Percentiles rank a stretch among this genome's conserved stretches.
Evolutionary conservation across 2,329 filamentous ascomycete species (phyloP).

Genomic region (Alternaria sp.): DNA sequence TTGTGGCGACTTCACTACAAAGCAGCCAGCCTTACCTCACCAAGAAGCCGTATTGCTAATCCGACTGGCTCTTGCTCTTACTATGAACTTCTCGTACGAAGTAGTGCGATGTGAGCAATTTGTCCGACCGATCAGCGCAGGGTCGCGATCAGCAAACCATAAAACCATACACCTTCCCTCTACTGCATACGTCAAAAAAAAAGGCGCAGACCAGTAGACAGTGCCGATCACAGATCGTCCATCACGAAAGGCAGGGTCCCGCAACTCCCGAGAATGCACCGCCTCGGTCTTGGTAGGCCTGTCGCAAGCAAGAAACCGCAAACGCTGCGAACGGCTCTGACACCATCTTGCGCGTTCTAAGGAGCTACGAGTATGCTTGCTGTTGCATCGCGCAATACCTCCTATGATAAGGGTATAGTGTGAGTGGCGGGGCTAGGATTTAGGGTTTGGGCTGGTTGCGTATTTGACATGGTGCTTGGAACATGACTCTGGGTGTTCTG

Average conservation of each 20-base stretch:
- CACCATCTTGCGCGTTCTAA: conserved; percentile 5
- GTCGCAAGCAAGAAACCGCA: not conserved
- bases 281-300: not conserved
- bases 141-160: conserved; percentile 2
- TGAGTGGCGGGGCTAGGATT: not conserved
- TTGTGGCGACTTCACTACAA: conserved; percentile 25
- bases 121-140: conserved; percentile 15
- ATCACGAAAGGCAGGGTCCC: conserved; percentile 12
- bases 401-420: not conserved
- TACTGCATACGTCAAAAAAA: not conserved
- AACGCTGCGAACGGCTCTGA: conserved; percentile 3
- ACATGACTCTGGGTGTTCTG: not conserved
- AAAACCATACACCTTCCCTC: too few relatives aligned
- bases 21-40: not conserved
- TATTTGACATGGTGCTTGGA: not conserved
- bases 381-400: not conserved
- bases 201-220: not conserved
- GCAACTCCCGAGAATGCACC: not conserved
- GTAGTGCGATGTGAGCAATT: too few relatives aligned
- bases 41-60: not conserved
- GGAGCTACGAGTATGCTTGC: not conserved
- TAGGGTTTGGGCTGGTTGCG: not conserved
- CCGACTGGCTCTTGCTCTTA: not conserved
- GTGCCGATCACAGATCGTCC: not conserved
- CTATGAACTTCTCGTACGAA: not conserved